A percentile compares a stretch with the other conserved stretches of the same genome.
These are phyloP conservation scores for Cyberlindnera nakhonratchasimensis DNA, from an alignment of 805 yeast genomes.

Conservation along the genomic window DNA sequence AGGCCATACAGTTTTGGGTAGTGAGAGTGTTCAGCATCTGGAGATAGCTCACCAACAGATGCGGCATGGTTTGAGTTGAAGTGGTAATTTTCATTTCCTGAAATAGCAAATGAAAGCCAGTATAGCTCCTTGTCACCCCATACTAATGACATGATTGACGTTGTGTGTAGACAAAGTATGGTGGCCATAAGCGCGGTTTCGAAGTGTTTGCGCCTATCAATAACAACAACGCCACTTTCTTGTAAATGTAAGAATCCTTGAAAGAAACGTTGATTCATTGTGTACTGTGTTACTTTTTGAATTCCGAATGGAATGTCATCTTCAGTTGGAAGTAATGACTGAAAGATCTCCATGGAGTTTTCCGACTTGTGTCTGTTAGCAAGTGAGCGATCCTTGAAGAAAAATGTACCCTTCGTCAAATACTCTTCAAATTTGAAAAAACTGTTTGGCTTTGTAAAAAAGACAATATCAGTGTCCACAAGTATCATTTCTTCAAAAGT, in stretches of 20 bases:
- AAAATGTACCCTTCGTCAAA: conserved; percentile 35
- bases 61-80: conserved; percentile 18
- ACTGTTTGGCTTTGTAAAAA: conserved; percentile 36
- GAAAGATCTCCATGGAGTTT: conserved; percentile 2
- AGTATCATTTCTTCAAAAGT: conserved; percentile 49
- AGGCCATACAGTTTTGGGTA: conserved; percentile 1
- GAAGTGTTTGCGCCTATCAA: conserved; percentile 27
- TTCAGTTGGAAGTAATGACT: conserved; percentile 9
- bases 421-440: conserved; percentile 35
- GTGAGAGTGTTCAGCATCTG: conserved; percentile 8
- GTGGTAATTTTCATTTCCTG: conserved; percentile 18
- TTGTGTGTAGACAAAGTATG: conserved; percentile 18
- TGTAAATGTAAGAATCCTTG: conserved; percentile 23
- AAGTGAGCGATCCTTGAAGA: conserved; percentile 41
- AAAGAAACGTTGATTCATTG: conserved; percentile 8
- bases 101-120: conserved; percentile 32
- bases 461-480: conserved; percentile 52
- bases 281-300: conserved; percentile 3
- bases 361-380: conserved; percentile 5
- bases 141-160: conserved; percentile 23
- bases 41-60: conserved; percentile 16
- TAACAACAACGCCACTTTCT: conserved; percentile 30
- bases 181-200: conserved; percentile 23
- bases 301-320: conserved; percentile 9
- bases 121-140: conserved; percentile 38